Evolutionary conservation across 2,329 filamentous ascomycete species (phyloP).

Genomic region (Mollisiaceae sp.): DNA sequence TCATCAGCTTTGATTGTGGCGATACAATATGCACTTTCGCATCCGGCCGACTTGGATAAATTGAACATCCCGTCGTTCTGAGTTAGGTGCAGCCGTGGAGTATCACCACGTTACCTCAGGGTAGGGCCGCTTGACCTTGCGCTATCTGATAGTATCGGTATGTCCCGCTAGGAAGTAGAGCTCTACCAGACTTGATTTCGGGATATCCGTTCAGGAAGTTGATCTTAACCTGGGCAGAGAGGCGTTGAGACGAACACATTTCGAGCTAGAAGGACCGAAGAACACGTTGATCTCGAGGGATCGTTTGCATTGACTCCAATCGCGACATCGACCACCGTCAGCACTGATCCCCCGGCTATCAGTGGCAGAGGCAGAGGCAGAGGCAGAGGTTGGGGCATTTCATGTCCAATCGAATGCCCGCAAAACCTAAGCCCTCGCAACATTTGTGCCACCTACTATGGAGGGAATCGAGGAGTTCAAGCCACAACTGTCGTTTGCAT

Average conservation of each 20-base stretch:
- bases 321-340: background rate
- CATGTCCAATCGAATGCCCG: background rate
- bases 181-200: background rate
- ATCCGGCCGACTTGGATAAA: slow-evolving; percentile 3
- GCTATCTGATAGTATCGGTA: background rate
- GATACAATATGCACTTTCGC: background rate
- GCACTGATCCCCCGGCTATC: background rate
- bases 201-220: background rate
- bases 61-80: slow-evolving; percentile 5
- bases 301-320: background rate
- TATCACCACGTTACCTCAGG: background rate
- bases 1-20: background rate
- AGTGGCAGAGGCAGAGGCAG: background rate
- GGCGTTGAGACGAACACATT: background rate
- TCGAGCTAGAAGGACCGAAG: slow-evolving; percentile 28
- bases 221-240: background rate
- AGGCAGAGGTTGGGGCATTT: background rate
- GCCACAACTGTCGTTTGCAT: no score
- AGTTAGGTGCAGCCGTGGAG: background rate
- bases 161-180: background rate
- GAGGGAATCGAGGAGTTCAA: background rate
- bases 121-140: background rate
- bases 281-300: slow-evolving; percentile 6
- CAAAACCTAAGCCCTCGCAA: background rate
- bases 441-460: background rate